Evolutionary conservation across 345 rosid genomes (phyloP), one percentile per base, ranked within the genome.

Genomic region (Eucalyptus regnans): DNA sequence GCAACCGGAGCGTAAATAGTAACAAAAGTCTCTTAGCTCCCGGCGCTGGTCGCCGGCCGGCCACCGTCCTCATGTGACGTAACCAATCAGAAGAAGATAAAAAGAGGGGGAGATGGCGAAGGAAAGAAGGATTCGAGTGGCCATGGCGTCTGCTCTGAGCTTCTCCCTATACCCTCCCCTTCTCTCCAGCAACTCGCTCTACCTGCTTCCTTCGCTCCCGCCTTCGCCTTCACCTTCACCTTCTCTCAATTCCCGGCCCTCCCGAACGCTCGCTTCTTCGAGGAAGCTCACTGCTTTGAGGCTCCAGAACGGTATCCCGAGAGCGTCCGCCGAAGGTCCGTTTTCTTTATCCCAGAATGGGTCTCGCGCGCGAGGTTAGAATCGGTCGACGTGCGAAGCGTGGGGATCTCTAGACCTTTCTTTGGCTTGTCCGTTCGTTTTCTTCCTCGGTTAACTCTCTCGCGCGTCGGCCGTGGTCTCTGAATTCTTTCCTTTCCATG

Each of bases 301-400:
- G 89, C 93, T 87, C 56, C 89, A 87, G 91, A 90, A 86, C 68
- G 48, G 60, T 15, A 62, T 52, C 43, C 89, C 89, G 25, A 90
- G 89, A 94, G 91, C 94, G 62, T 95, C 95, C 16, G 88, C 92
- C 9, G 93, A 93, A 89, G 95, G 96, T 94, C 8, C 56, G 9
- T 85, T 11, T 11, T 22, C 37, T 48, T n/a, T 23, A 15, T 52
- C 56, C 56, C 86, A 31, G 13, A 20, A 37, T 0, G 83, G 83
- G 27, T 33, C 44, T 17, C 0, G 44, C 4, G 3, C 44, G 80
- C 4, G 31, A 12, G 1, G 71, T 62, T 29, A 5, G n/a, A 62
- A 12, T 62, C 29, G 71, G 71, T n/a, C 20, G 76, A 14, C 76
- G 20, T n/a, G 16, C 37, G 76, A n/a, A n/a, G 41, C 37, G 22